Evolutionary conservation across 1,284 basidiomycete species (phyloP).

Genomic region (Coriolopsis trogii): DNA sequence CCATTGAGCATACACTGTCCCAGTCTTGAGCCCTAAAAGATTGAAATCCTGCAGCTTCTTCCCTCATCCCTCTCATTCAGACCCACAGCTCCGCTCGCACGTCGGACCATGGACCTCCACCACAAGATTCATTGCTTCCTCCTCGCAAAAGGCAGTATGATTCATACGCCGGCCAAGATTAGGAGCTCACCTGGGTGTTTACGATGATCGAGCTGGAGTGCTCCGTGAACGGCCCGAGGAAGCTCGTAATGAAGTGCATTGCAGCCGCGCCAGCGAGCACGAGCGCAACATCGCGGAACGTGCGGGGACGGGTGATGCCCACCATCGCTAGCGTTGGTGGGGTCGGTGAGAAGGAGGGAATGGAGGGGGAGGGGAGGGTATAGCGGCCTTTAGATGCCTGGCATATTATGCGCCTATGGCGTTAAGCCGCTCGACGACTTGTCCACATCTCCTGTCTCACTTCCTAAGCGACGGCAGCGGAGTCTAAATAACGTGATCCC

Average conservation of each 20-base stretch:
- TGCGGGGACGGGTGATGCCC: constrained; percentile 30
- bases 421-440: too few species aligned
- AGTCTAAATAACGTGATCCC: too few species aligned
- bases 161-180: background rate
- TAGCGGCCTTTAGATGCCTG: constrained; percentile 3
- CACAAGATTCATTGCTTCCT: too few species aligned
- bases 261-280: constrained; percentile 50
- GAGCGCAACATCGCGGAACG: constrained; percentile 50
- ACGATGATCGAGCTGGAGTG: constrained; percentile 40
- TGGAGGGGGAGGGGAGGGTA: constrained; percentile 7
- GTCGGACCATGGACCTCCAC: too few species aligned
- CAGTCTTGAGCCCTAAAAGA: background rate
- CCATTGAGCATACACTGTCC: background rate
- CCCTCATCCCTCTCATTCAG: background rate
- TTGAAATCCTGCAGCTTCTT: background rate
- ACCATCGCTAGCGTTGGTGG: constrained; percentile 21
- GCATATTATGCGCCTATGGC: too few species aligned
- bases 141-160: constrained; percentile 13
- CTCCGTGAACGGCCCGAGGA: constrained; percentile 38
- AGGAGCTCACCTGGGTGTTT: constrained; percentile 33
- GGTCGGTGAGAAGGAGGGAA: constrained; percentile 1
- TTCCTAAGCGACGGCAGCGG: too few species aligned
- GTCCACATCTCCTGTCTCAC: too few species aligned
- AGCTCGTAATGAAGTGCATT: constrained; percentile 52
- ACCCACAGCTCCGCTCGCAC: background rate